Evolutionary conservation across 2,329 filamentous ascomycete species (phyloP).

Genomic region (Cladosporium sp.): DNA sequence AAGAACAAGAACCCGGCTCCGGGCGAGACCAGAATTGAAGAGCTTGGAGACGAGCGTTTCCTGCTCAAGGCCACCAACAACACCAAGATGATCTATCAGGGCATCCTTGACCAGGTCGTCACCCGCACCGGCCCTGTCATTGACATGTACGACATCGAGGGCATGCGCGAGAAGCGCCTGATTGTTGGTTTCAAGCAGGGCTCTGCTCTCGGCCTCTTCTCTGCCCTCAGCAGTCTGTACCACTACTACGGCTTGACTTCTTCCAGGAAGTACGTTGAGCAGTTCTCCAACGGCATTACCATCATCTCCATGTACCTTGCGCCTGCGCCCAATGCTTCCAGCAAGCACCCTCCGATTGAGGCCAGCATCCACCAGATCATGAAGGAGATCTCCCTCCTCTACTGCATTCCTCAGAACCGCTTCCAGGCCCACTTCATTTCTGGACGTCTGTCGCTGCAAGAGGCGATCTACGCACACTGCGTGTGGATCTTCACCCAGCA

Average conservation of each 20-base stretch:
- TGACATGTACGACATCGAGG: conserved; percentile 94
- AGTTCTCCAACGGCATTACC: conserved; percentile 97
- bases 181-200: conserved; percentile 92
- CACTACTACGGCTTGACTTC: conserved; percentile 98
- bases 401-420: conserved; percentile 96
- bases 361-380: conserved; percentile 97
- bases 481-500: conserved; percentile 97
- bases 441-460: conserved; percentile 83
- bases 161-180: conserved; percentile 82
- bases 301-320: conserved; percentile 94
- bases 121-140: conserved; percentile 87
- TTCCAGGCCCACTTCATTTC: conserved; percentile 84
- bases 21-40: conserved; percentile 79
- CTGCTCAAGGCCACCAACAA: conserved; percentile 92
- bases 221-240: conserved; percentile 89
- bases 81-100: conserved; percentile 91
- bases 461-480: conserved; percentile 95
- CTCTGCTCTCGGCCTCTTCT: conserved; percentile 89
- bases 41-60: conserved; percentile 90
- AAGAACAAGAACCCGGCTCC: conserved; percentile 64
- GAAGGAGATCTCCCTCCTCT: conserved; percentile 93
- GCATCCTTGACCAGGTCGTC: conserved; percentile 82
- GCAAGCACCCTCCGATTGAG: conserved; percentile 71
- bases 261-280: conserved; percentile 92
- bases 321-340: conserved; percentile 54